These are phyloP conservation scores for Verbena officinalis DNA, from an alignment of 257 asterid species.

Conservation along the genomic window DNA sequence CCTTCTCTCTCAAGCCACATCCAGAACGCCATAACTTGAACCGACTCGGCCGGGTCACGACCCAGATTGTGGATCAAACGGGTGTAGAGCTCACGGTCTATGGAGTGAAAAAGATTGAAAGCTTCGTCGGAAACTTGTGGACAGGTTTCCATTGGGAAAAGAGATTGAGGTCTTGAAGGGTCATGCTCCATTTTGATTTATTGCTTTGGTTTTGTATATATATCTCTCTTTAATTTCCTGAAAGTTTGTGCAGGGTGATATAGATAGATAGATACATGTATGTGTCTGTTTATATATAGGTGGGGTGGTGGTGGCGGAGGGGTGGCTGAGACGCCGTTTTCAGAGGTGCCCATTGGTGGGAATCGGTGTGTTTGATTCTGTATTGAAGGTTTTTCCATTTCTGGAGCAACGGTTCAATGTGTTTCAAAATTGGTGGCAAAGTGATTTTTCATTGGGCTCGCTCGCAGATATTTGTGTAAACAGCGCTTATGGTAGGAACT, in stretches of 20 bases:
- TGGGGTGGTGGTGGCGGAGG: conserved; percentile 14
- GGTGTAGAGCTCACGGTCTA: conserved; percentile 50
- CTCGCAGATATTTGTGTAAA: not conserved
- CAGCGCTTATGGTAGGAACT: not conserved
- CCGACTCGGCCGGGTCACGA: conserved; percentile 53
- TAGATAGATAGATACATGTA: not conserved
- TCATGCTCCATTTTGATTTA: conserved; percentile 20
- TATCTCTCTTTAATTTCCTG: not conserved
- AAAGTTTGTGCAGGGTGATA: not conserved
- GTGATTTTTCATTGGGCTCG: not conserved
- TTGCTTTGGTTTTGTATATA: not conserved
- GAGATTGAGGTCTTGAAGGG: conserved; percentile 16
- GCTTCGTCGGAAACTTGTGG: conserved; percentile 46
- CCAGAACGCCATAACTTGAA: conserved; percentile 56
- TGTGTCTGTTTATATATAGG: conserved; percentile 13
- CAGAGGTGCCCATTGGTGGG: conserved; percentile 20
- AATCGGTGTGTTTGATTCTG: conserved; percentile 29
- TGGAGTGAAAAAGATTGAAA: conserved; percentile 51
- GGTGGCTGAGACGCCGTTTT: conserved; percentile 16
- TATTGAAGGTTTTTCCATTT: conserved; percentile 16
- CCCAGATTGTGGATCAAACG: conserved; percentile 39
- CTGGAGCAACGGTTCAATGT: conserved; percentile 21
- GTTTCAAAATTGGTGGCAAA: not conserved
- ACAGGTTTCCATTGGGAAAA: conserved; percentile 31
- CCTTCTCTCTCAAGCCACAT: conserved; percentile 57